phyloP scores from a whole-genome alignment of 2,329 filamentous ascomycete species.

The Alternaria hordeiaustralica region DNA sequence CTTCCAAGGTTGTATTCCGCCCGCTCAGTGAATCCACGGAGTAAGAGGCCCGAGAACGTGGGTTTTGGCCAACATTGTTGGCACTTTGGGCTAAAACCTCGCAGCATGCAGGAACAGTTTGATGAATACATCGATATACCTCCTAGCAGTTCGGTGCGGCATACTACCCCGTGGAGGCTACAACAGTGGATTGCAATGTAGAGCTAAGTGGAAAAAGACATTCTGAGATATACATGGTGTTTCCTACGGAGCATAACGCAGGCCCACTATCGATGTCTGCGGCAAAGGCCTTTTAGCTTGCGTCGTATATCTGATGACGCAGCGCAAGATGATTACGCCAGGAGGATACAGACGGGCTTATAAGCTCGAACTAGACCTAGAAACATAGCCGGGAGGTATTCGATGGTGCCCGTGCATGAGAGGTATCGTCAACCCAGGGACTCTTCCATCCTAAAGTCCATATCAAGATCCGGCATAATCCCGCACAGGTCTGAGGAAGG shows the following conservation, averaged over 20 bases:
- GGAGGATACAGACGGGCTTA: background rate
- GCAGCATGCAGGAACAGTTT: too few relatives aligned
- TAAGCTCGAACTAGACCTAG: background rate
- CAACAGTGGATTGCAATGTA: background rate
- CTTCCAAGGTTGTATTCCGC: too few relatives aligned
- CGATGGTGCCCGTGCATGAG: background rate
- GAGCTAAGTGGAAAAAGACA: background rate
- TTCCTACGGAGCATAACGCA: background rate
- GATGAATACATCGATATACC: background rate
- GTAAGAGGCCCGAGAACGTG: too few relatives aligned
- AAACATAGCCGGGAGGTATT: background rate
- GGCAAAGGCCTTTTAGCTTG: background rate
- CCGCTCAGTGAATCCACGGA: too few relatives aligned
- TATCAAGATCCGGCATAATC: background rate
- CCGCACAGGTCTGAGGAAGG: background rate
- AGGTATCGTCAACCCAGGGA: accelerated
- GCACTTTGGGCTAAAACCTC: too few relatives aligned
- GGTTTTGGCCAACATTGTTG: too few relatives aligned
- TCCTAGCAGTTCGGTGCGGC: background rate
- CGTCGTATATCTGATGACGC: background rate
- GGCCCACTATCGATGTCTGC: background rate
- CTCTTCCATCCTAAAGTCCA: accelerated
- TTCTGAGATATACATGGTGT: background rate
- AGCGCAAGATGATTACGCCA: background rate
- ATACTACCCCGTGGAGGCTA: background rate